Conservation (phyloP, 345 rosid genomes). For the Orychophragmus violaceus region DNA sequence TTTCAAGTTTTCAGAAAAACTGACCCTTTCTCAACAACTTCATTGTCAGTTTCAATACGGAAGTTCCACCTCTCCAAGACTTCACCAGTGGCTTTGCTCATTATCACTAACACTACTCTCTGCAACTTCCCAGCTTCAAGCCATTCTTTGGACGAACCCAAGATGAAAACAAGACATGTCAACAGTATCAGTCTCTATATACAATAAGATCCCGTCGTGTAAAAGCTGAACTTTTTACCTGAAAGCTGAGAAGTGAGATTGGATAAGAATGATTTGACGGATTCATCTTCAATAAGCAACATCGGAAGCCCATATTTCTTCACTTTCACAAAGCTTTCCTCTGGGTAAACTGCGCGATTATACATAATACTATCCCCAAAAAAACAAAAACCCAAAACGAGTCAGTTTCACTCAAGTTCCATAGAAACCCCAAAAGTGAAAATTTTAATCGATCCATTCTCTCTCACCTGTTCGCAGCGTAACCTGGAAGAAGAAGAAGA, state of each 20-base stretch:
- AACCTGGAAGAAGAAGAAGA: slow-evolving; percentile 42
- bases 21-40: slow-evolving; percentile 86
- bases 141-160: too few species aligned
- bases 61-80: slow-evolving; percentile 96
- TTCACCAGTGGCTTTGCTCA: slow-evolving; percentile 77
- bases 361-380: slow-evolving; percentile 51
- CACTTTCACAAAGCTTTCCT: slow-evolving; percentile 82
- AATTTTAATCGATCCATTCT: background rate
- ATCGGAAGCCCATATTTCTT: slow-evolving; percentile 97
- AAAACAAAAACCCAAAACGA: slow-evolving; percentile 1
- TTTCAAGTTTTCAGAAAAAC: background rate
- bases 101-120: slow-evolving; percentile 78
- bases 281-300: too few species aligned
- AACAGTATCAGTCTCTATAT: too few species aligned
- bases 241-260: slow-evolving; percentile 67
- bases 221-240: too few species aligned
- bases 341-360: slow-evolving; percentile 93
- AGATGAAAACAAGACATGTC: too few species aligned
- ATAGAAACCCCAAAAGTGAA: background rate
- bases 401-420: slow-evolving; percentile 1
- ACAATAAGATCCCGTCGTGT: too few species aligned
- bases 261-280: too few species aligned
- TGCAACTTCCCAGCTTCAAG: slow-evolving; percentile 86
- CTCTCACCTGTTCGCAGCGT: slow-evolving; percentile 88
- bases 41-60: slow-evolving; percentile 72